Base-by-base conservation (phyloP, 1,284 basidiomycete species). In the Pseudozyma thailandica region DNA sequence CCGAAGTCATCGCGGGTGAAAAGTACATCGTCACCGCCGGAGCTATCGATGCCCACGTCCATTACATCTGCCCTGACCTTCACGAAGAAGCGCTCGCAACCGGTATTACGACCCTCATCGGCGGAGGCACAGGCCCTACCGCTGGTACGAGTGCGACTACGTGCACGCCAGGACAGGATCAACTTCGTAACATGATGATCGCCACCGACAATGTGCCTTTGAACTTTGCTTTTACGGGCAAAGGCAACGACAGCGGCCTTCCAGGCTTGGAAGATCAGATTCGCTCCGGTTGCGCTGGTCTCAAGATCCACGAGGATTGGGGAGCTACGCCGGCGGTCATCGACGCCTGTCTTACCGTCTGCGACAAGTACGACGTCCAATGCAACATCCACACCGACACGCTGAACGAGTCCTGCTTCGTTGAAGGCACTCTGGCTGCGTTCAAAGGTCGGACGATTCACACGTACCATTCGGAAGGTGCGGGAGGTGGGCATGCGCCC, bases 261-360 rank as follows among this genome's bases (percentile, higher is more conserved):
- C 85, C 82, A 1, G 86, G 85, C 0, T 83, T 98, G 54, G 89
- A 90, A 78, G 94, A 98, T 63, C 88, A 96, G 59, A 86, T 98
- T 31, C 86, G 87, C 69, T 93, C 94, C 13, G 96, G 96, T 18
- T 94, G 93, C 0, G 89, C 88, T 23, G 94, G 94, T 0, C 84
- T 98, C 73, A 99, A 99, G 85, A 84, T 99, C 56, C 96, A 99
- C 79, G 96, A 99, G 82, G 96, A 99, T 84, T 99, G 96, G 96
- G 96, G 96, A 5, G 88, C 89, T 20, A 97, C 94, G 1, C 95
- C 95, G 0, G 89, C 89, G 15, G 88, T 88, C 0, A 98, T 98
- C 76, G 86, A 87, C 72, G 90, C 88, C 46, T 90, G 64, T 47
- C 86, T 99, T 65, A 88, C 89, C 57, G 88, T 97, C 16, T 94